Conservation (phyloP, 345 rosid genomes). For the Arabidopsis thaliana region DNA sequence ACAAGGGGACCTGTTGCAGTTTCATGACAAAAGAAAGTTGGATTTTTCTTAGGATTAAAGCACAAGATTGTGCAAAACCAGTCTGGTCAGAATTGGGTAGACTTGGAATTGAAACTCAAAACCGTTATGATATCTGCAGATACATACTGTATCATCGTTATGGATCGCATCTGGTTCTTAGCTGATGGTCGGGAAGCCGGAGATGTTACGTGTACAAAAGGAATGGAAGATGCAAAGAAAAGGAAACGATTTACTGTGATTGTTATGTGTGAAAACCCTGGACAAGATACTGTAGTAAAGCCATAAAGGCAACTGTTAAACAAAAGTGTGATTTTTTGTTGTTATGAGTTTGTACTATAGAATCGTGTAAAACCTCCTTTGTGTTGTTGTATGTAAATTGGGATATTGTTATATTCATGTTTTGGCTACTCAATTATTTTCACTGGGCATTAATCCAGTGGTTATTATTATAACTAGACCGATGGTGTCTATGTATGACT, state of each 20-base stretch:
- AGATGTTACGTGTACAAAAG: slow-evolving; percentile 18
- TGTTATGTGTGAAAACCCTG: slow-evolving; percentile 37
- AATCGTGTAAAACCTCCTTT: background rate
- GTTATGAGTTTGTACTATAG: slow-evolving; percentile 13
- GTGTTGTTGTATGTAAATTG: slow-evolving; percentile 2
- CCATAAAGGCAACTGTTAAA: background rate
- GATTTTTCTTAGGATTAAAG: slow-evolving; percentile 35
- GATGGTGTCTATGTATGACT: too few relatives aligned
- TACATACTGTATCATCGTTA: slow-evolving; percentile 12
- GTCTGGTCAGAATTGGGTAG: slow-evolving; percentile 34
- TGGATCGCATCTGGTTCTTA: slow-evolving; percentile 30
- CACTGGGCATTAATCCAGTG: too few relatives aligned
- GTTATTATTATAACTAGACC: too few relatives aligned
- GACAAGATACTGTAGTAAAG: background rate
- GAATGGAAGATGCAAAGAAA: slow-evolving; percentile 24
- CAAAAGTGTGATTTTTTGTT: background rate
- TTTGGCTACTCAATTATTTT: too few relatives aligned
- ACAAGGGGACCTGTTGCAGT: slow-evolving; percentile 50
- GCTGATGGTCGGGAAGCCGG: slow-evolving; percentile 20
- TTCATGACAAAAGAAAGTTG: slow-evolving; percentile 51
- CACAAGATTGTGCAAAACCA: slow-evolving; percentile 39
- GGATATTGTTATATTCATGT: background rate
- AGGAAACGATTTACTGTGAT: background rate
- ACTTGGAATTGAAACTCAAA: slow-evolving; percentile 20
- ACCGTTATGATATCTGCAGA: slow-evolving; percentile 22